Percentiles rank a stretch among this genome's conserved stretches.
phyloP scores from a whole-genome alignment of 148 eudicot genomes.

The Persicaria maculosa region DNA sequence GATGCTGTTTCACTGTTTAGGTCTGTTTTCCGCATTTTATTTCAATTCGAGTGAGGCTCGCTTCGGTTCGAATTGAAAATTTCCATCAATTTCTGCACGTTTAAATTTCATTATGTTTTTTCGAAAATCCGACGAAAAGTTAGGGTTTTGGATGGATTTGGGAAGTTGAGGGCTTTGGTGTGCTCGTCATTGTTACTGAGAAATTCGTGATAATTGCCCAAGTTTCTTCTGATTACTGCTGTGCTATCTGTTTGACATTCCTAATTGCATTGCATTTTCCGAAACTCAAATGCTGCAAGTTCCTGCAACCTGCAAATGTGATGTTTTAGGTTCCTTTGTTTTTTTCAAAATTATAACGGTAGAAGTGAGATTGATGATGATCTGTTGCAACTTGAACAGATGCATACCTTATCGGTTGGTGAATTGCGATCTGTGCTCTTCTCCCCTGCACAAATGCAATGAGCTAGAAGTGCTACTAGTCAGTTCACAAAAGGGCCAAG shows the following conservation, averaged over 20 bases:
- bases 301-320: no score
- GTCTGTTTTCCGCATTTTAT: neutral
- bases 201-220: neutral
- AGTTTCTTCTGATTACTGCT: neutral
- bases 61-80: neutral
- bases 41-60: neutral
- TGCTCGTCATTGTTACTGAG: neutral
- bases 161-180: neutral
- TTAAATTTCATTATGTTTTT: neutral
- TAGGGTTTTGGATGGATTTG: neutral
- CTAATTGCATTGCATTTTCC: neutral
- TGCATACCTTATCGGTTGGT: conserved; percentile 46
- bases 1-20: neutral
- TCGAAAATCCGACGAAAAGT: neutral
- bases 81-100: neutral
- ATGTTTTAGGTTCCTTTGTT: no score
- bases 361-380: neutral
- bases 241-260: neutral
- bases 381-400: conserved; percentile 23
- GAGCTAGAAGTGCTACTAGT: conserved; percentile 47
- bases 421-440: conserved; percentile 4
- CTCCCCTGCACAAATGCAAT: conserved; percentile 3
- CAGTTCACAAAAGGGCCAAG: conserved; percentile 44
- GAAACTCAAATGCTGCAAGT: no score
- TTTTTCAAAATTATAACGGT: no score